Percentiles rank a stretch among this genome's conserved stretches.
These are phyloP conservation scores for Fusarium goolgardi DNA, from an alignment of 2,329 filamentous ascomycete genomes.

Conservation along the genomic window DNA sequence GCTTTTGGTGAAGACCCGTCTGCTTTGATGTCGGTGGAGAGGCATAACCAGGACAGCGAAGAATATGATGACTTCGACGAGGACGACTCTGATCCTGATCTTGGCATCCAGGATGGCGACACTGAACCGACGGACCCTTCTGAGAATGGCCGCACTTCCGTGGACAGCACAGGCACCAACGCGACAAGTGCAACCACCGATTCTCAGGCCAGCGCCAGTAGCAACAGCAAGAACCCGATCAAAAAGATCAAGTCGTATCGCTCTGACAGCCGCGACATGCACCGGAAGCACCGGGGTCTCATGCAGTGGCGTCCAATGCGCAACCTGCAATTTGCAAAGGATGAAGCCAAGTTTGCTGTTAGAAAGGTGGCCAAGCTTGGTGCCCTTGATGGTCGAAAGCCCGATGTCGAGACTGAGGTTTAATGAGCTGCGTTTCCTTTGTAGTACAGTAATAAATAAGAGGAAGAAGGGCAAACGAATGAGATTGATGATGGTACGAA, in stretches of 20 bases:
- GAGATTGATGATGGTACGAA: conserved; percentile 36
- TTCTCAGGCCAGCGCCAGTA: conserved; percentile 52
- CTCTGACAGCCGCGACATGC: conserved; percentile 76
- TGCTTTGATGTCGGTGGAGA: conserved; percentile 54
- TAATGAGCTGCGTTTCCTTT: conserved; percentile 45
- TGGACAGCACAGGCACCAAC: conserved; percentile 52
- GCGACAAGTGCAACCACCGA: conserved; percentile 49
- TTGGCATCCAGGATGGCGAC: conserved; percentile 70
- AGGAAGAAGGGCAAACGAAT: conserved; percentile 6
- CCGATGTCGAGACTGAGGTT: conserved; percentile 85
- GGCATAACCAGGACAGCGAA: conserved; percentile 51
- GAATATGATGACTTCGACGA: conserved; percentile 57
- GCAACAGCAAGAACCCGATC: conserved; percentile 66
- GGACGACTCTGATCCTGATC: conserved; percentile 58
- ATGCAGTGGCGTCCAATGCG: conserved; percentile 97
- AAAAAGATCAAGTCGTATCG: conserved; percentile 72
- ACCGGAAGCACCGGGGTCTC: conserved; percentile 86
- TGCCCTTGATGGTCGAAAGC: conserved; percentile 82
- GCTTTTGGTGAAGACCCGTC: conserved; percentile 84
- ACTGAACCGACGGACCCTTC: conserved; percentile 47
- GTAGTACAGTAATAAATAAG: neutral
- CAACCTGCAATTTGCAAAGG: conserved; percentile 86
- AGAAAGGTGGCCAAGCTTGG: conserved; percentile 81
- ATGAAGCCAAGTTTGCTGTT: conserved; percentile 84
- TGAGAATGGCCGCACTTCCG: conserved; percentile 52